Evolutionary conservation across 1,139 yeast species (phyloP), one percentile per base, ranked within the genome.

Genomic region (Dujonia santamariae): DNA sequence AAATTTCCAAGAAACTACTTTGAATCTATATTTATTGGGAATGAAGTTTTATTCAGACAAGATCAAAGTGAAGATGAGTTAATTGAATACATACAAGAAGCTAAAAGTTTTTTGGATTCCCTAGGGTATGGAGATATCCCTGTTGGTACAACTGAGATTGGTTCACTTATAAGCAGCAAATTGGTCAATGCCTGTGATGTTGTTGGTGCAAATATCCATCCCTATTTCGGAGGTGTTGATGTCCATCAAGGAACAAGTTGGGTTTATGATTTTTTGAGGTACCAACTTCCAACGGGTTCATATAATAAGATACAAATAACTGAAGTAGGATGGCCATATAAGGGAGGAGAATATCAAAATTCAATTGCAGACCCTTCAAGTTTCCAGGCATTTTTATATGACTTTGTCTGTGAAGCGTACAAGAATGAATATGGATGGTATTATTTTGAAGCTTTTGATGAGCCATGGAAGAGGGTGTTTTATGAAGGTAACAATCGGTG

Each of bases 271-370:
- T 78, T 65, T 44, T 46, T 78, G 27, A 51, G 63, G 32, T 56
- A 65, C 28, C 73, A 75, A 38, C 51, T 78, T 24, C 58, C 61
- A 26, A 62, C 66, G 4, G 44, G 50, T 19, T 36, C 45, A 12
- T 41, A 48, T 6, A 59, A 61, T 3, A 54, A 51, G 22, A 51
- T 78, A 11, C 61, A 72, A 3, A 66, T 81, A 2, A 67, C 85
- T 0, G 87, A 81, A 48, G 72, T 80, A 15, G 88, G 87, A 0
- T 82, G 88, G 88, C 88, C 88, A 2, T 74, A 70, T 35, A 61
- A 58, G 2, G 88, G 87, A 6, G 87, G 86, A 0, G 40, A 34
- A 1, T 67, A 63, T 39, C 52, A 59, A 31, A 53, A 54, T 2
- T 63, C 87, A 0, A 52, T 56, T 6, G 84, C 86, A 0, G 72